Evolutionary conservation across 345 rosid species (phyloP).

Genomic region (Camelina sativa): DNA sequence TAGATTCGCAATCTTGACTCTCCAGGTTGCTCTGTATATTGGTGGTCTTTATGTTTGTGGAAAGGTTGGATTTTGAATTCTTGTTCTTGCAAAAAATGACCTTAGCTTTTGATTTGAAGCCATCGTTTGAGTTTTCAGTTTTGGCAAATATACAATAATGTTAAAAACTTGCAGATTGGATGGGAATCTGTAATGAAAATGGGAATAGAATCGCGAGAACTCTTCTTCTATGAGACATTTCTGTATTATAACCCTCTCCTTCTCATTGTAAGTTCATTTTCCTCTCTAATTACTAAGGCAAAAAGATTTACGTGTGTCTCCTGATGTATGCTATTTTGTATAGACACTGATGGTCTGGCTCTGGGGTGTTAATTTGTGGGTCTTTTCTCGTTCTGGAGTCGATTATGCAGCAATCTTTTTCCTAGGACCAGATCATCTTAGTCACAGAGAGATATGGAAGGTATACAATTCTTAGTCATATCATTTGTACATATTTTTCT

Average conservation of each 20-base stretch:
- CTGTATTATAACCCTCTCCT: conserved; percentile 97
- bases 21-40: conserved; percentile 83
- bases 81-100: background rate
- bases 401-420: conserved; percentile 77
- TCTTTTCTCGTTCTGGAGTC: conserved; percentile 76
- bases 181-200: conserved; percentile 96
- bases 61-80: conserved; percentile 60
- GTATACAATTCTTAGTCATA: conserved; percentile 43
- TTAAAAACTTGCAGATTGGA: conserved; percentile 66
- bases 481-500: background rate
- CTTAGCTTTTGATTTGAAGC: conserved; percentile 10
- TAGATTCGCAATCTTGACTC: conserved; percentile 31
- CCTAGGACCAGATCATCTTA: conserved; percentile 89
- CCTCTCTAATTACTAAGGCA: background rate
- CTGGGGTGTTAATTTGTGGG: conserved; percentile 96
- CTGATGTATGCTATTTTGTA: conserved; percentile 30
- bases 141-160: background rate
- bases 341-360: conserved; percentile 98
- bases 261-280: conserved; percentile 71
- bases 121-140: conserved; percentile 7
- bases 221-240: conserved; percentile 91
- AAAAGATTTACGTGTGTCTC: background rate
- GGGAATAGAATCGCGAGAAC: conserved; percentile 81
- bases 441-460: conserved; percentile 95
- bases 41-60: conserved; percentile 81